These are phyloP conservation scores for Debaryomyces sp. DNA, from an alignment of 1,139 yeast species.

Conservation along the genomic window DNA sequence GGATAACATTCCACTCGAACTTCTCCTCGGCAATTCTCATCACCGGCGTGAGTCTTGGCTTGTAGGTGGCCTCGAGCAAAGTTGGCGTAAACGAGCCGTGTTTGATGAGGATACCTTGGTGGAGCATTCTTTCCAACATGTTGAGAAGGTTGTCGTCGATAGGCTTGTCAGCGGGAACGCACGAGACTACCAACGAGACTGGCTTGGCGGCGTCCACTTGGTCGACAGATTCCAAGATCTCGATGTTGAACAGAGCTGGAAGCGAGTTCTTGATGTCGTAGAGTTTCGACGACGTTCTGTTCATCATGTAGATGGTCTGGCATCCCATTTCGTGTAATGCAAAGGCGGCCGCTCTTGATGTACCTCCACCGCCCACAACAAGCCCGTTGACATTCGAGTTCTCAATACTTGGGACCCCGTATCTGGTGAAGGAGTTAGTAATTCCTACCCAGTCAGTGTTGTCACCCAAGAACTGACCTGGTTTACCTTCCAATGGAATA, in stretches of 20 bases:
- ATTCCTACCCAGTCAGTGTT: conserved; percentile 98
- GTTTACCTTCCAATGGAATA: conserved; percentile 49
- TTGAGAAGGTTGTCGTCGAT: conserved; percentile 55
- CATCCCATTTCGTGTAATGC: conserved; percentile 86
- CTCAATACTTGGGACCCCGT: conserved; percentile 57
- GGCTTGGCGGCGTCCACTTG: conserved; percentile 44
- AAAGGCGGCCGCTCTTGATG: conserved; percentile 91
- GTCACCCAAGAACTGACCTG: conserved; percentile 69
- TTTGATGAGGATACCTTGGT: conserved; percentile 32
- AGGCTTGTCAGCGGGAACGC: conserved; percentile 87
- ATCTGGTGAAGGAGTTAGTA: conserved; percentile 60
- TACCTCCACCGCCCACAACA: conserved; percentile 96
- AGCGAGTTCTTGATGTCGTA: conserved; percentile 59
- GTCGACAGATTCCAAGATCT: conserved; percentile 54
- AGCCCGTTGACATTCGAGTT: conserved; percentile 53
- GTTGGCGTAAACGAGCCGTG: conserved; percentile 48
- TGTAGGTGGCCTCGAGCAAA: conserved; percentile 90
- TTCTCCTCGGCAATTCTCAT: conserved; percentile 72
- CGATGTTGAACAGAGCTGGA: conserved; percentile 63
- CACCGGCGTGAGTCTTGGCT: conserved; percentile 81
- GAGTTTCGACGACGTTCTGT: conserved; percentile 76
- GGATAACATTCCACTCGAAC: conserved; percentile 69
- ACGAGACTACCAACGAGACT: conserved; percentile 72
- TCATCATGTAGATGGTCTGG: conserved; percentile 70
- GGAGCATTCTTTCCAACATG: conserved; percentile 51